Base-by-base conservation (phyloP, 1,284 basidiomycete genomes). In the Schizophyllum amplum region DNA sequence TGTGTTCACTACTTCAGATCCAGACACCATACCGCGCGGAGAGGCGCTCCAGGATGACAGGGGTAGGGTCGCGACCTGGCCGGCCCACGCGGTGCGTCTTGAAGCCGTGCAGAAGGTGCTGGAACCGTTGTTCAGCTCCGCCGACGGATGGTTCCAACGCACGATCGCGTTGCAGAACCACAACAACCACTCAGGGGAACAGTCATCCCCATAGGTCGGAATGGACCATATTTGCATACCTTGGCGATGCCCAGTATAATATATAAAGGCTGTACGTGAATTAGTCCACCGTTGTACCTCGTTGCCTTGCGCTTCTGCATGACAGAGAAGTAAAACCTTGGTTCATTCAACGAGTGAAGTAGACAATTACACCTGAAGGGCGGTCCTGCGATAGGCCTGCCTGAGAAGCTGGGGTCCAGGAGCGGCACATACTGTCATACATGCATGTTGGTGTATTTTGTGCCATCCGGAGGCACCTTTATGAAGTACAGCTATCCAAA, bases 81-180 rank as follows among this genome's bases (percentile, higher is more conserved):
- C 81, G 24, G 81, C 77, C 91, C 91, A 94, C 24, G 86, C 85
- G 50, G 80, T 93, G 90, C 62, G 86, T 81, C 75, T 92, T 91
- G 78, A 96, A 93, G 21, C 90, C 90, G 55, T 78, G 81, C 57
- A 96, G 72, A 59, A 96, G 80, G 68, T 85, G 78, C 67, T 86
- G 83, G 82, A 98, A 98, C 90, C 95, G 59, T 77, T 78, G 70
- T 95, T 92, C 55, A 98, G 79, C 71, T 94, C 91, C 13, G 83
- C 77, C 1, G 93, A 96, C 0, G 94, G 94, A 57, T 85, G 82
- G 59, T 87, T 89, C 94, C 94, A 98, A 62, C 93, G 81, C 54
- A 94, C 90, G 57, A 97, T 90, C n/a, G 94, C 92, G 69, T 98
- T 97, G 72, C 94, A 94, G 82, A 97, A 97, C 87, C 91, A 96